phyloP scores from a whole-genome alignment of 2,329 filamentous ascomycete genomes.

The Proliferodiscus dingleyae region DNA sequence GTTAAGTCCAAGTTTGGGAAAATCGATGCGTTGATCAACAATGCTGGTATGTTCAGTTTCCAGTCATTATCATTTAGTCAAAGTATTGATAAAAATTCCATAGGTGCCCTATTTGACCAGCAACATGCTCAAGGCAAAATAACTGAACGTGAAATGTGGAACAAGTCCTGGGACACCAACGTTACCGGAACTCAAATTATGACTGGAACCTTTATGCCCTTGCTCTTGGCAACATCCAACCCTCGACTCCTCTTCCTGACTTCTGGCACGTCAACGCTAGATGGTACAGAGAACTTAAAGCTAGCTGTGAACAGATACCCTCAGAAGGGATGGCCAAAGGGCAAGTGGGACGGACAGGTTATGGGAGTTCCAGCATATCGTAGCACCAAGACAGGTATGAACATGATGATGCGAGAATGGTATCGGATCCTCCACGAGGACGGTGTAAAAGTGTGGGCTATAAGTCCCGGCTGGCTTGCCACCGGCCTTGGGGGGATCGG shows the following conservation, averaged over 20 bases:
- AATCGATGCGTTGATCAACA: slow-evolving; percentile 34
- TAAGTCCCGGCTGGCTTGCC: slow-evolving; percentile 44
- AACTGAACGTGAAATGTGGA: slow-evolving; percentile 34
- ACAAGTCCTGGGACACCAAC: slow-evolving; percentile 38
- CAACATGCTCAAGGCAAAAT: slow-evolving; percentile 4
- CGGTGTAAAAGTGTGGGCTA: slow-evolving; percentile 43
- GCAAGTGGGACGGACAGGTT: slow-evolving; percentile 6
- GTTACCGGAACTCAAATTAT: slow-evolving; percentile 35
- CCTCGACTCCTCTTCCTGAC: slow-evolving; percentile 44
- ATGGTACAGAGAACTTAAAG: slow-evolving; percentile 24
- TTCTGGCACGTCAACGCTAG: slow-evolving; percentile 35
- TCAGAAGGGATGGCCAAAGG: slow-evolving; percentile 38
- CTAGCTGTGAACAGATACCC: slow-evolving; percentile 18
- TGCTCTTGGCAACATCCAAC: slow-evolving; percentile 38
- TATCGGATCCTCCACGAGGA: slow-evolving; percentile 38
- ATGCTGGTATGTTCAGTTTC: slow-evolving; percentile 14
- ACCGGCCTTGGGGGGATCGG: slow-evolving; percentile 37
- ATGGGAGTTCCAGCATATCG: slow-evolving; percentile 33
- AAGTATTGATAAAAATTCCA: no score
- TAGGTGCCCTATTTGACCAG: no score
- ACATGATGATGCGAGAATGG: slow-evolving; percentile 45
- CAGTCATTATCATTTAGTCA: no score
- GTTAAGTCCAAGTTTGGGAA: slow-evolving; percentile 25
- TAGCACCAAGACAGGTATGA: slow-evolving; percentile 38
- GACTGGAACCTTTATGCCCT: slow-evolving; percentile 32